phyloP scores from a whole-genome alignment of 305 asterid species.

The Euphrasia arctica region DNA sequence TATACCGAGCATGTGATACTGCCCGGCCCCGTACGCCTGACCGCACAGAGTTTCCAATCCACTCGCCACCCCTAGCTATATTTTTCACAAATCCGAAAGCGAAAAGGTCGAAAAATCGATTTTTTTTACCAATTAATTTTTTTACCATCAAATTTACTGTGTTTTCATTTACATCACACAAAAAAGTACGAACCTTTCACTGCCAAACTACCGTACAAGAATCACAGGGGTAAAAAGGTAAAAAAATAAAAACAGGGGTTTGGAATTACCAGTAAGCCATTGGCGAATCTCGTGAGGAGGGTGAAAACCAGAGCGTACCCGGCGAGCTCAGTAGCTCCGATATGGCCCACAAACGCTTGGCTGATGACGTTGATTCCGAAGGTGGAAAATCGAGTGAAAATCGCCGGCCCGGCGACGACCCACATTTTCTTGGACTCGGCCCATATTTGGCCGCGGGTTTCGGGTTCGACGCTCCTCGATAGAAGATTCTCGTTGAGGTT shows the following conservation, averaged over 20 bases:
- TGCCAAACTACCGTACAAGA: no score
- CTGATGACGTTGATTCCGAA: constrained; percentile 47
- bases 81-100: neutral
- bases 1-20: constrained; percentile 71
- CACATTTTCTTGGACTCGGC: constrained; percentile 52
- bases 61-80: constrained; percentile 73
- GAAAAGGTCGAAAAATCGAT: neutral
- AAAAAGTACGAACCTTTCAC: no score
- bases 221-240: neutral
- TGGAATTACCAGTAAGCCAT: constrained; percentile 46
- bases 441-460: constrained; percentile 29
- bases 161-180: no score
- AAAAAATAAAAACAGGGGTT: neutral
- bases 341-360: constrained; percentile 70
- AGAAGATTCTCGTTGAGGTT: constrained; percentile 24
- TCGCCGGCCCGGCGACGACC: constrained; percentile 65
- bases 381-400: constrained; percentile 53
- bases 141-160: no score
- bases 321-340: constrained; percentile 63
- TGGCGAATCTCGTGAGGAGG: constrained; percentile 45
- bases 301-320: constrained; percentile 50
- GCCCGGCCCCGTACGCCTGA: constrained; percentile 74
- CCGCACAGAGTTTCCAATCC: constrained; percentile 80
- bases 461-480: constrained; percentile 5
- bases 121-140: no score